phyloP scores from a whole-genome alignment of 352 stramenopile genomes.

The Phytopythium kandeliae region DNA sequence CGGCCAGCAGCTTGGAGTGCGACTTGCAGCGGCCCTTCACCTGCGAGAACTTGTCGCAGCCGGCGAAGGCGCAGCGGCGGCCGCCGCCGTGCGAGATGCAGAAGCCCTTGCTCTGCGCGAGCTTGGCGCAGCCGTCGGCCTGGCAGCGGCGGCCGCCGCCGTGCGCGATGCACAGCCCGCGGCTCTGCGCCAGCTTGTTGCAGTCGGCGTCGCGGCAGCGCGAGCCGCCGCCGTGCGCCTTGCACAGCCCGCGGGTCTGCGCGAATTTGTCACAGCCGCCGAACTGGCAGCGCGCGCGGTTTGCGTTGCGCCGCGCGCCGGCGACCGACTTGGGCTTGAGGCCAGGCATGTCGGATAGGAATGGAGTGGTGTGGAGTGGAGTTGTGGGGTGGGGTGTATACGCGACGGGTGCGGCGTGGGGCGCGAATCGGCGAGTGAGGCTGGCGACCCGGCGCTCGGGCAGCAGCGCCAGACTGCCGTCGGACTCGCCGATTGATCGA shows the following conservation, averaged over 20 bases:
- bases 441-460: no score
- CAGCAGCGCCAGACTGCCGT: no score
- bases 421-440: constrained; percentile 1
- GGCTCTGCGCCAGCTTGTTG: constrained; percentile 78
- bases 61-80: constrained; percentile 57
- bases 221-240: constrained; percentile 78
- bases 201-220: constrained; percentile 70
- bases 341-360: constrained; percentile 15
- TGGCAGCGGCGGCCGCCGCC: constrained; percentile 72
- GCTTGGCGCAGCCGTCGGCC: constrained; percentile 61
- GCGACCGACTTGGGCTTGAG: constrained; percentile 17
- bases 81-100: constrained; percentile 81
- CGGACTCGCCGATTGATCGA: no score
- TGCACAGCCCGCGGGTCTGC: constrained; percentile 74
- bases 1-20: constrained; percentile 64
- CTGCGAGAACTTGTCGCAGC: constrained; percentile 87
- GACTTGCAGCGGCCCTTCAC: constrained; percentile 84
- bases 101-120: constrained; percentile 74
- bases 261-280: constrained; percentile 79
- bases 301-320: constrained; percentile 47
- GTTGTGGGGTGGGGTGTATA: no score
- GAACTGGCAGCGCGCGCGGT: constrained; percentile 71
- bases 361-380: no score
- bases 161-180: constrained; percentile 74
- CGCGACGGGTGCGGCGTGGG: no score